These are phyloP conservation scores for Cylindrotheca fusiformis DNA, from an alignment of 108 stramenopile species.

Conservation along the genomic window DNA sequence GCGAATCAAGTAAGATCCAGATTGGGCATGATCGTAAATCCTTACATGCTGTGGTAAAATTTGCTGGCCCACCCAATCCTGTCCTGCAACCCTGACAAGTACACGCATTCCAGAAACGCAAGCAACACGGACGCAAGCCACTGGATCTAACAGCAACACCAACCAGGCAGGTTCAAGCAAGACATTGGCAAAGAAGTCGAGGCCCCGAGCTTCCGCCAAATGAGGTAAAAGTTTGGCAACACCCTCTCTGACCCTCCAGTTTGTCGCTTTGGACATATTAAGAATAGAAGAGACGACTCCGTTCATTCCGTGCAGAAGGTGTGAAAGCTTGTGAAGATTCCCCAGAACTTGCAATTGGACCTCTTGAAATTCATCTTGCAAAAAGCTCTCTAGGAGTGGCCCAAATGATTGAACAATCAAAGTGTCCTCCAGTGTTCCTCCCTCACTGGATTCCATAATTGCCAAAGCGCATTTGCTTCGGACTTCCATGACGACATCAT, in stretches of 20 bases:
- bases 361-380: constrained; percentile 89
- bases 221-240: constrained; percentile 75
- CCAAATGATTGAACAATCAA: constrained; percentile 78
- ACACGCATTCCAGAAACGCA: constrained; percentile 73
- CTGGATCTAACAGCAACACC: constrained; percentile 75
- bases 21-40: constrained; percentile 69
- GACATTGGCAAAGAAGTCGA: constrained; percentile 72
- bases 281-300: constrained; percentile 75
- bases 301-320: constrained; percentile 75
- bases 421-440: constrained; percentile 66
- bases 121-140: constrained; percentile 71
- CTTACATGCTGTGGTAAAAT: constrained; percentile 64
- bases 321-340: constrained; percentile 77
- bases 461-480: constrained; percentile 55
- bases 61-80: constrained; percentile 70
- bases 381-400: constrained; percentile 76
- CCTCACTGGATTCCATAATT: constrained; percentile 80
- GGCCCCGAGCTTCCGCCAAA: constrained; percentile 80
- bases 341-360: constrained; percentile 87
- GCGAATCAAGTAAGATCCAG: constrained; percentile 69
- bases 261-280: constrained; percentile 79
- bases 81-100: constrained; percentile 71
- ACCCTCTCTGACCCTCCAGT: constrained; percentile 86
- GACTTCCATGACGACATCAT: constrained; percentile 69
- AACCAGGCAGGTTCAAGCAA: constrained; percentile 83